Base-by-base conservation (phyloP, 371 early-diverging fungal genomes). In the Saksenaea vasiformis region DNA sequence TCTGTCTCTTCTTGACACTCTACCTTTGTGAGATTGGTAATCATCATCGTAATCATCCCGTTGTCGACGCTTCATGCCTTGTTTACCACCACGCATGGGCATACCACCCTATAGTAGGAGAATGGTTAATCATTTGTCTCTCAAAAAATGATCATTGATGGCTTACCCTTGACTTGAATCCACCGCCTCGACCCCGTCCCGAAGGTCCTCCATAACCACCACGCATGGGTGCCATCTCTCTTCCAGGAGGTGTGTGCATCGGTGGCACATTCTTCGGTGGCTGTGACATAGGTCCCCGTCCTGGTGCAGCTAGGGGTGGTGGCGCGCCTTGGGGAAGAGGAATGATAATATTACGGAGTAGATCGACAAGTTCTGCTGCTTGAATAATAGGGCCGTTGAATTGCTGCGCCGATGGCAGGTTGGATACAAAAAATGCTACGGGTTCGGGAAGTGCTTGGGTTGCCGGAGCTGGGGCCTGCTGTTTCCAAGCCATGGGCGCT, bases 11-110 rank as follows among this genome's bases (percentile, higher is more conserved):
- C 5, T 13, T 34, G 5, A 39, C 22, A 13, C 28, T 35, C 60
- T 74, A 78, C 79, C 83, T 76, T 72, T 73, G 35, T 75, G 73
- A 31, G 71, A 54, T 35, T 66, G 66, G 56, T 69, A 76, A 17
- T 85, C 83, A 58, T 87, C 87, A 7, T 87, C 85, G 64, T 76
- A 77, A 35, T 85, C 84, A 62, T 79, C 78, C 58, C 85, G 69
- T 15, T 67, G 69, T 61, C 79, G 71, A 44, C 85, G 73, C 54
- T 83, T 85, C 66, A 73, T 67, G 15, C 67, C 71, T n/a, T 72
- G 74, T 34, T 66, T 58, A 3, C 68, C 63, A n/a, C 76, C 68
- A 22, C 76, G 70, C 57, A 63, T 66, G 11, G 62, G 67, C 67
- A 66, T 70, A 22, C 64, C 58, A 36, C 61, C 66, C 61, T 56